Conservation (phyloP, 495 filamentous ascomycete genomes). For the Penicillium crystallinum region DNA sequence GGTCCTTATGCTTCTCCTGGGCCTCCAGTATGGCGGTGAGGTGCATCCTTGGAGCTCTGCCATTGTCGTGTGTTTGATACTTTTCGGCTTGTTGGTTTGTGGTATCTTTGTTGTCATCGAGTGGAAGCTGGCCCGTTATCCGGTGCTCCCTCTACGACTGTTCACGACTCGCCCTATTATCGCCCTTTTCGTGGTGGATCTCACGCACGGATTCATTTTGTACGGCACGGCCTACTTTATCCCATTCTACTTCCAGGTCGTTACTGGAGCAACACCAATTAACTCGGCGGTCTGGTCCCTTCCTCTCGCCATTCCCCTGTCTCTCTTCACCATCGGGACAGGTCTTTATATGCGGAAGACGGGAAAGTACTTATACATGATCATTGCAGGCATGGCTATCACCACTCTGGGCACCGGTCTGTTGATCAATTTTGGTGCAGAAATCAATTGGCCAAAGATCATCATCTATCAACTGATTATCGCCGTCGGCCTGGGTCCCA, state of each 20-base stretch:
- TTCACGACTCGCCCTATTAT: background rate
- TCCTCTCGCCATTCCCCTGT: no score
- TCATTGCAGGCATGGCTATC: no score
- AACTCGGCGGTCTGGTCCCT: background rate
- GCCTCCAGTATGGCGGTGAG: background rate
- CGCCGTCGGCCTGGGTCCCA: no score
- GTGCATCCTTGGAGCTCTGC: background rate
- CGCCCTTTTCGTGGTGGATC: background rate
- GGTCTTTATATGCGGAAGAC: no score
- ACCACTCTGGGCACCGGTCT: no score
- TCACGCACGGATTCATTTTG: background rate
- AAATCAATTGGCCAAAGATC: no score
- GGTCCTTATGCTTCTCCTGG: background rate
- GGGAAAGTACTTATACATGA: slow-evolving; percentile 5
- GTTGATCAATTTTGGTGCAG: no score
- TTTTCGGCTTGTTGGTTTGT: no score
- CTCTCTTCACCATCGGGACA: no score
- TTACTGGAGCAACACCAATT: background rate
- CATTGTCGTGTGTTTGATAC: no score
- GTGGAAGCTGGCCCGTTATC: background rate
- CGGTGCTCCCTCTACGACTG: background rate
- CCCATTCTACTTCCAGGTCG: background rate
- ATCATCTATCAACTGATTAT: no score
- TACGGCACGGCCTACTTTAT: background rate
- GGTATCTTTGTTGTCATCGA: no score